Evolutionary conservation across 306 rosid species (phyloP).

Genomic region (Prunus persica): DNA sequence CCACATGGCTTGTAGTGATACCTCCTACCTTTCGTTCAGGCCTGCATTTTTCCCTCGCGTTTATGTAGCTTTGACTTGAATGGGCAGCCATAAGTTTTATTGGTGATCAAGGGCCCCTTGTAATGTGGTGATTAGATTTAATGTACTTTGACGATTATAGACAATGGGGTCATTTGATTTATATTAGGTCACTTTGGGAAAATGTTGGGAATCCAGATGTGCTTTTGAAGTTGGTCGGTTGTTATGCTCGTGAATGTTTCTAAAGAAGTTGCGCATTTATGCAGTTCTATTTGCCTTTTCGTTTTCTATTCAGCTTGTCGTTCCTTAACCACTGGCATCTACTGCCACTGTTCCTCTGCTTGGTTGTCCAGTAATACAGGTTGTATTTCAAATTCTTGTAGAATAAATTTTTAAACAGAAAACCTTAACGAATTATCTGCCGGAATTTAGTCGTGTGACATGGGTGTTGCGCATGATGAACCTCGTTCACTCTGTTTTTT

Average conservation of each 20-base stretch:
- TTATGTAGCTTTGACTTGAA: conserved; percentile 6
- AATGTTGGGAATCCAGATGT: conserved; percentile 4
- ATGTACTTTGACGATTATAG: neutral
- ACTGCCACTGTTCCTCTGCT: neutral
- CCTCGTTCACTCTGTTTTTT: no score
- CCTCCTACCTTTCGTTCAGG: neutral
- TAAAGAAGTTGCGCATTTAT: neutral
- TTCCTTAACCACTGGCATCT: no score
- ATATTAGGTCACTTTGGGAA: neutral
- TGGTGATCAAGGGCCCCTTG: conserved; percentile 4
- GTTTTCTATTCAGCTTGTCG: no score
- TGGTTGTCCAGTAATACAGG: neutral
- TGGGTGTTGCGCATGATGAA: no score
- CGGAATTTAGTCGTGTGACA: no score
- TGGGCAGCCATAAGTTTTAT: neutral
- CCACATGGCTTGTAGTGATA: neutral
- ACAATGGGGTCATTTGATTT: neutral
- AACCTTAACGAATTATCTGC: no score
- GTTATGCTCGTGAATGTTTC: neutral
- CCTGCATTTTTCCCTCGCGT: neutral
- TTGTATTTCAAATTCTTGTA: no score
- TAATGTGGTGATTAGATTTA: neutral
- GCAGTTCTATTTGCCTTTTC: neutral
- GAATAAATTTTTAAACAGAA: no score
- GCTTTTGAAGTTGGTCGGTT: neutral